These are phyloP conservation scores for Euryodendron excelsum DNA, from an alignment of 148 eudicot species.

Conservation along the genomic window DNA sequence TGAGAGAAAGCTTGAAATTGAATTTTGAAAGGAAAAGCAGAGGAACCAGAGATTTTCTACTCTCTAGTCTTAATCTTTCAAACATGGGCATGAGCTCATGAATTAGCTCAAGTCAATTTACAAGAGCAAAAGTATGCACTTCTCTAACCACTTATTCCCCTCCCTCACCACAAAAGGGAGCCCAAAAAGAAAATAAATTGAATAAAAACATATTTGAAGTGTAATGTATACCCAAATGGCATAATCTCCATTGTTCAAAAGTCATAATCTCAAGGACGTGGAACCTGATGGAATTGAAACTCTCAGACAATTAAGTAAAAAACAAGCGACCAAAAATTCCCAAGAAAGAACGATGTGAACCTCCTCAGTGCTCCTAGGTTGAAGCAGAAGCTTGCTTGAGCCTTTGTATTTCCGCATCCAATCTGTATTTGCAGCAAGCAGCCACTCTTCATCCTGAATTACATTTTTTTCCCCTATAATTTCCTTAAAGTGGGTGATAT, in stretches of 20 bases:
- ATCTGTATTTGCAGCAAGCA: conserved; percentile 83
- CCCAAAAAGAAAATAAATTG: background rate
- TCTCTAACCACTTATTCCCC: background rate
- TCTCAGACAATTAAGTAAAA: background rate
- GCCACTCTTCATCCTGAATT: conserved; percentile 73
- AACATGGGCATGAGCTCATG: background rate
- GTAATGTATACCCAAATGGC: background rate
- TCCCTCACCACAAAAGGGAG: background rate
- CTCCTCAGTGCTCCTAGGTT: conserved; percentile 79
- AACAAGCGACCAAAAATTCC: background rate
- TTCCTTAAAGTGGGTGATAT: conserved; percentile 64
- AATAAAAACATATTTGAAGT: background rate
- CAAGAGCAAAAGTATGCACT: background rate
- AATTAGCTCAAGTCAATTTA: background rate
- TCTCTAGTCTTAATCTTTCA: background rate
- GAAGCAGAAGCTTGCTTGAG: conserved; percentile 81
- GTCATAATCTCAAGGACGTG: background rate
- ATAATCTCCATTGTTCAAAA: background rate
- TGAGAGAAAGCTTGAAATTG: background rate
- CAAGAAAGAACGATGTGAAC: conserved; percentile 33
- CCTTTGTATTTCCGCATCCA: conserved; percentile 92
- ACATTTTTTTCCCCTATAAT: conserved; percentile 78
- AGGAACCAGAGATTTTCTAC: background rate
- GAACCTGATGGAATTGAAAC: background rate
- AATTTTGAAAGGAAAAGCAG: background rate